phyloP scores from a whole-genome alignment of 345 rosid genomes.

The Atalantia buxifolia region DNA sequence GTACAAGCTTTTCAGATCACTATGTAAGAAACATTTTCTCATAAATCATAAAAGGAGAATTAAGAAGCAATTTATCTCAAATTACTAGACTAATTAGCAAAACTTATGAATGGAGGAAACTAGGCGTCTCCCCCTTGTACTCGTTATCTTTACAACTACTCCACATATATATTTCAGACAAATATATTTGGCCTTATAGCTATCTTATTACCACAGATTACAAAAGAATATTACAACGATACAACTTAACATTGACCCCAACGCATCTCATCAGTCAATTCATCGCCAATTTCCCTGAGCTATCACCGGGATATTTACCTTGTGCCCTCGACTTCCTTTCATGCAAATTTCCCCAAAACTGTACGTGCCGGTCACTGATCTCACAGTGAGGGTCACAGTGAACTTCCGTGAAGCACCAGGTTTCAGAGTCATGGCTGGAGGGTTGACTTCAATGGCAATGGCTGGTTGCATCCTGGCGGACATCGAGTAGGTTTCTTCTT shows the following conservation, averaged over 20 bases:
- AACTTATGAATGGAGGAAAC: slow-evolving; percentile 41
- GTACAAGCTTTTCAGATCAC: background rate
- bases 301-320: slow-evolving; percentile 80
- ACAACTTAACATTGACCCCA: slow-evolving; percentile 9
- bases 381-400: slow-evolving; percentile 57
- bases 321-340: slow-evolving; percentile 97
- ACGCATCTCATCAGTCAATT: slow-evolving; percentile 10
- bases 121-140: slow-evolving; percentile 25
- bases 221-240: slow-evolving; percentile 58
- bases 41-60: background rate
- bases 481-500: slow-evolving; percentile 84
- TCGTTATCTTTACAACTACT: slow-evolving; percentile 36
- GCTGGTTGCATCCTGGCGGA: slow-evolving; percentile 80
- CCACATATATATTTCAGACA: slow-evolving; percentile 26
- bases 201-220: slow-evolving; percentile 48
- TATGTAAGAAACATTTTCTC: background rate
- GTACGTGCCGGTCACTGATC: slow-evolving; percentile 66
- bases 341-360: slow-evolving; percentile 77
- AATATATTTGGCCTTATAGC: slow-evolving; percentile 31
- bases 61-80: slow-evolving; percentile 9
- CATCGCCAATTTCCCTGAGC: slow-evolving; percentile 75
- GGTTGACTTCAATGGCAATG: slow-evolving; percentile 71
- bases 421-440: slow-evolving; percentile 84
- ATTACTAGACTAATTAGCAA: slow-evolving; percentile 26
- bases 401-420: slow-evolving; percentile 65